A percentile compares a stretch with the other conserved stretches of the same genome.
phyloP scores from a whole-genome alignment of 768 basidiomycete genomes.

The Saitozyma podzolica region DNA sequence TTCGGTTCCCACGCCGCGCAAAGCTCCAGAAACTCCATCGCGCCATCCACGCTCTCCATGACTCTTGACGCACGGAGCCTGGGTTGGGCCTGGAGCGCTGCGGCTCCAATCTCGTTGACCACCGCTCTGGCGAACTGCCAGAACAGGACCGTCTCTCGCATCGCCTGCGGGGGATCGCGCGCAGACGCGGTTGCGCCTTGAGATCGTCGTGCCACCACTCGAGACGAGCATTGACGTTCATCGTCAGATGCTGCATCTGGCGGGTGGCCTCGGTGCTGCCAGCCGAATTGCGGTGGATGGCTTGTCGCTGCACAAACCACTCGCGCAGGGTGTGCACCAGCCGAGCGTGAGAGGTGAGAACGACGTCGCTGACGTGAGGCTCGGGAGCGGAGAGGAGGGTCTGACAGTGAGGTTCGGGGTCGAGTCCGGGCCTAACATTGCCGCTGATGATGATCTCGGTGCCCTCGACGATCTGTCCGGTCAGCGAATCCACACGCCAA shows the following conservation, averaged over 20 bases:
- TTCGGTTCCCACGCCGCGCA: constrained; percentile 20
- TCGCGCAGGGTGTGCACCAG: constrained; percentile 14
- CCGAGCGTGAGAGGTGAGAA: constrained; percentile 23
- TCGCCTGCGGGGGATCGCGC: neutral
- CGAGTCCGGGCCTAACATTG: constrained; percentile 4
- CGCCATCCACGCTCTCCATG: constrained; percentile 7
- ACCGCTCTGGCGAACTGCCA: constrained; percentile 9
- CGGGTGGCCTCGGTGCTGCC: neutral
- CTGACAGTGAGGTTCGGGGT: constrained; percentile 8
- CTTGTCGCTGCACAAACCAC: constrained; percentile 6
- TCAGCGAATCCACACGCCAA: neutral
- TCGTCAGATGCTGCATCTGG: constrained; percentile 7
- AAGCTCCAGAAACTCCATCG: constrained; percentile 15
- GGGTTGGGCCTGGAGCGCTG: constrained; percentile 3
- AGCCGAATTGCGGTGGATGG: neutral
- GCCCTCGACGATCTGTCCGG: constrained; percentile 21
- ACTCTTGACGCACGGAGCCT: constrained; percentile 2
- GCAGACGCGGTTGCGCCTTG: neutral
- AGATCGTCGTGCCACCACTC: constrained; percentile 20
- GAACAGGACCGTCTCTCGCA: constrained; percentile 3
- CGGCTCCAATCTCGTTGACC: constrained; percentile 6
- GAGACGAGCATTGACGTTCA: constrained; percentile 11
- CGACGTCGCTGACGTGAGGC: constrained; percentile 6
- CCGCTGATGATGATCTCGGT: too few species aligned
- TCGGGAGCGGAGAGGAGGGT: constrained; percentile 1